phyloP scores from a whole-genome alignment of 2,329 filamentous ascomycete genomes.

The Alternaria viburni region DNA sequence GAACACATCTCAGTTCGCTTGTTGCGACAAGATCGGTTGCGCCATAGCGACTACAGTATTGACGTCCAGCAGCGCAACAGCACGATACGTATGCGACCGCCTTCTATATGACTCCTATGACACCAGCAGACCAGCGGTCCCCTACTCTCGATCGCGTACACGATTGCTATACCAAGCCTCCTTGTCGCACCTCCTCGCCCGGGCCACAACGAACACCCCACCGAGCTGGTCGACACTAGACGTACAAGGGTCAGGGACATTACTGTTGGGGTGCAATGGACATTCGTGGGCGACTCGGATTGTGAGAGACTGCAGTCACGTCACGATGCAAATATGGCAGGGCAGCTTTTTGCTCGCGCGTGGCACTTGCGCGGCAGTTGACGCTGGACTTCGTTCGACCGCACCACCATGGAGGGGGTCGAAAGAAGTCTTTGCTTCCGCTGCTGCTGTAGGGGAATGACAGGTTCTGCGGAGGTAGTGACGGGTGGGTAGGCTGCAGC shows the following conservation, averaged over 20 bases:
- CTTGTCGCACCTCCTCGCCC: not conserved
- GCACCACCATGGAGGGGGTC: not conserved
- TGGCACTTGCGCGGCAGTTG: not conserved
- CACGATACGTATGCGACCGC: not conserved
- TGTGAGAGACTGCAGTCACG: not conserved
- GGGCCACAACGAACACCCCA: not conserved
- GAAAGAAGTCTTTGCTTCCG: not conserved
- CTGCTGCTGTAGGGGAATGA: not conserved
- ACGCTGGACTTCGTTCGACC: not conserved
- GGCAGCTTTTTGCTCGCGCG: not conserved
- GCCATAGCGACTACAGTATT: not conserved
- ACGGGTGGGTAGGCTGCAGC: not conserved
- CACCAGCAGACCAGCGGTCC: not conserved
- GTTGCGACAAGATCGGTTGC: not conserved
- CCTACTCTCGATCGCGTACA: not conserved
- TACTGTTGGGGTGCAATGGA: not conserved
- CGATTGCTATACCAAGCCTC: not conserved
- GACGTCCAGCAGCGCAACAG: not conserved
- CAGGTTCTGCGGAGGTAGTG: not conserved
- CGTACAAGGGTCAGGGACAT: not conserved
- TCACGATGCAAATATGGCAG: not conserved
- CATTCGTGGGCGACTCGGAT: not conserved
- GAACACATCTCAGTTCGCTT: not conserved
- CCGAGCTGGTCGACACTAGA: not conserved
- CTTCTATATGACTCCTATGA: not conserved